Evolutionary conservation across 768 basidiomycete species (phyloP).

Genomic region (Scleroderma citrinum): DNA sequence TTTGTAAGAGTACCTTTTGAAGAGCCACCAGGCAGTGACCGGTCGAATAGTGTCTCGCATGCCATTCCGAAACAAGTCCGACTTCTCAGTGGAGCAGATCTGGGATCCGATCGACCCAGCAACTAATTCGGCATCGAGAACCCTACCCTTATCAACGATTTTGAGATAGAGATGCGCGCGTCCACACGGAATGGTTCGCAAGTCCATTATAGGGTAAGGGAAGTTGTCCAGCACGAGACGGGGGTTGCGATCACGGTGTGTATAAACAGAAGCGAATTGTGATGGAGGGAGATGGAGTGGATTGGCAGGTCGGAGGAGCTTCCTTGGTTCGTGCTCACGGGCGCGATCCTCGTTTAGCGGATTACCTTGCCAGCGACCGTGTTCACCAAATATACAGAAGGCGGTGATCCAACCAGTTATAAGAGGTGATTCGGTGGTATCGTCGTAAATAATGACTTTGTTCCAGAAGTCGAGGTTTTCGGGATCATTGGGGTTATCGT

Average conservation of each 20-base stretch:
- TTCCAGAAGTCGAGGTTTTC: conserved; percentile 36
- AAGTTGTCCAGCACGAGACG: conserved; percentile 22
- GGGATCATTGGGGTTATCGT: conserved; percentile 24
- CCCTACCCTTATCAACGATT: conserved; percentile 21
- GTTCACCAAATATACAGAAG: conserved; percentile 30
- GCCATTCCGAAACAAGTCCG: conserved; percentile 25
- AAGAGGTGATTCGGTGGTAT: conserved; percentile 24
- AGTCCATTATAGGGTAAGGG: conserved; percentile 25
- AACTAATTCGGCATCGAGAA: conserved; percentile 22
- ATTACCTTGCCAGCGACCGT: conserved; percentile 29
- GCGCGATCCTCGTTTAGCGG: conserved; percentile 24
- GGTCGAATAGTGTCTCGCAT: conserved; percentile 26
- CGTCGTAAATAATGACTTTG: conserved; percentile 24
- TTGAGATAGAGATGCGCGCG: conserved; percentile 24
- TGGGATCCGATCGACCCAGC: conserved; percentile 26
- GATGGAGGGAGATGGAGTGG: conserved; percentile 19
- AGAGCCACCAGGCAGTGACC: conserved; percentile 30
- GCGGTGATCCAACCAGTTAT: conserved; percentile 38
- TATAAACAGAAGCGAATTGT: conserved; percentile 24
- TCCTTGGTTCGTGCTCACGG: conserved; percentile 25
- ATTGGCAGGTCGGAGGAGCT: conserved; percentile 25
- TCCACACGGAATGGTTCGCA: conserved; percentile 24
- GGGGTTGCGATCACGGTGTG: conserved; percentile 14
- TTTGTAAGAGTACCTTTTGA: conserved; percentile 3
- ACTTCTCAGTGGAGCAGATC: conserved; percentile 26